Evolutionary conservation across 2,329 filamentous ascomycete species (phyloP).

Genomic region (Trichophaea hybrida): DNA sequence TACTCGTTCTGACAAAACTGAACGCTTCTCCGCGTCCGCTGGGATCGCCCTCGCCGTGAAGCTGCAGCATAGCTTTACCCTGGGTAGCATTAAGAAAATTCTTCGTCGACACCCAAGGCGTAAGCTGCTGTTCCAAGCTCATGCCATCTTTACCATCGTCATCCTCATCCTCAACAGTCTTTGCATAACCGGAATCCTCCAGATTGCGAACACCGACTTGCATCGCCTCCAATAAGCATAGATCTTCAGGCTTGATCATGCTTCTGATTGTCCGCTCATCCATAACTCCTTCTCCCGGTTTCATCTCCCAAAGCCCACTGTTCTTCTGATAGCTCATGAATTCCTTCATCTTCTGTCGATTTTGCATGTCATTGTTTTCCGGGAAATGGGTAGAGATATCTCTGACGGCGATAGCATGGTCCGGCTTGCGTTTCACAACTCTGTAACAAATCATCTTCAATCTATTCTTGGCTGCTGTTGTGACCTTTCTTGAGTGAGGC

Average conservation of each 20-base stretch:
- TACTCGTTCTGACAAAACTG: slow-evolving; percentile 93
- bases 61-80: slow-evolving; percentile 89
- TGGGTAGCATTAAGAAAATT: slow-evolving; percentile 89
- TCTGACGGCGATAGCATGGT: slow-evolving; percentile 55
- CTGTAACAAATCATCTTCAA: slow-evolving; percentile 93
- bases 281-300: slow-evolving; percentile 56
- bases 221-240: slow-evolving; percentile 91
- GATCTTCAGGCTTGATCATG: slow-evolving; percentile 90
- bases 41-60: slow-evolving; percentile 89
- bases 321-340: slow-evolving; percentile 86
- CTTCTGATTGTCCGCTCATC: slow-evolving; percentile 67
- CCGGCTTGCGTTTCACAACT: slow-evolving; percentile 62
- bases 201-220: slow-evolving; percentile 86
- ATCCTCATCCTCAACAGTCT: slow-evolving; percentile 41
- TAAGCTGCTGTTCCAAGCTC: slow-evolving; percentile 56
- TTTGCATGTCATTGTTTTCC: slow-evolving; percentile 87
- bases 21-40: slow-evolving; percentile 87
- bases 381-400: slow-evolving; percentile 86
- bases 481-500: slow-evolving; percentile 86
- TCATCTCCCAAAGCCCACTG: slow-evolving; percentile 69
- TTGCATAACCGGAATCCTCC: slow-evolving; percentile 76
- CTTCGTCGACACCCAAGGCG: slow-evolving; percentile 92
- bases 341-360: slow-evolving; percentile 91
- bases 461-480: slow-evolving; percentile 89
- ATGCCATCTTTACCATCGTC: slow-evolving; percentile 35